These are phyloP conservation scores for Irpex lacteus DNA, from an alignment of 1,284 basidiomycete genomes.

Conservation along the genomic window DNA sequence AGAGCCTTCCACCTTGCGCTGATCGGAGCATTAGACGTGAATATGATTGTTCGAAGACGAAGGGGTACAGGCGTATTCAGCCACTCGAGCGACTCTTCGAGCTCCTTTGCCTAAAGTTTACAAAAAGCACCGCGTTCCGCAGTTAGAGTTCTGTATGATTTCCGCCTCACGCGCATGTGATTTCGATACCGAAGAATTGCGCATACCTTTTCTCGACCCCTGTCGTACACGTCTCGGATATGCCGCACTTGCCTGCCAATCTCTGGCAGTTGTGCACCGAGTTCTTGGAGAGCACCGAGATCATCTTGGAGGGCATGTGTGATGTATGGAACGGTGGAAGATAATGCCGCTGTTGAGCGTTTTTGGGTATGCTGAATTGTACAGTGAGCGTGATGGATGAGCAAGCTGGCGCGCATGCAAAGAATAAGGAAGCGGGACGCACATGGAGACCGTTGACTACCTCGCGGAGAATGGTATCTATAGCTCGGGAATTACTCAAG, in stretches of 20 bases:
- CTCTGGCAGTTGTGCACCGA: constrained; percentile 53
- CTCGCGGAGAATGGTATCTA: constrained; percentile 64
- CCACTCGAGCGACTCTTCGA: constrained; percentile 64
- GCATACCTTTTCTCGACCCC: constrained; percentile 61
- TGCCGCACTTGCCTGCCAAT: constrained; percentile 57
- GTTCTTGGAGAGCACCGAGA: constrained; percentile 46
- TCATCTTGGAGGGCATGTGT: constrained; percentile 56
- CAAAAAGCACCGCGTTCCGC: background rate
- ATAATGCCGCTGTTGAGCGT: constrained; percentile 53
- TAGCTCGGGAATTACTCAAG: constrained; percentile 67
- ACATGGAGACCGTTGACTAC: constrained; percentile 58
- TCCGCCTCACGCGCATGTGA: background rate
- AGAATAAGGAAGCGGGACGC: constrained; percentile 15
- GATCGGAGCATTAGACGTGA: constrained; percentile 65
- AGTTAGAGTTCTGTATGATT: background rate
- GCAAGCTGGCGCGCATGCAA: background rate
- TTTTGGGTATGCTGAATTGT: constrained; percentile 50
- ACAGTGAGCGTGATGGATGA: background rate
- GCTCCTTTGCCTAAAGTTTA: constrained; percentile 48
- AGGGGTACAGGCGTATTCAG: constrained; percentile 71
- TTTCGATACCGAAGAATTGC: background rate
- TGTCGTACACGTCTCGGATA: constrained; percentile 62
- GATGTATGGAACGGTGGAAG: constrained; percentile 58
- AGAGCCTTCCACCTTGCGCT: constrained; percentile 61
- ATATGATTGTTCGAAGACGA: constrained; percentile 67